phyloP scores from a whole-genome alignment of 306 rosid species.

The Trifolium pratense region DNA sequence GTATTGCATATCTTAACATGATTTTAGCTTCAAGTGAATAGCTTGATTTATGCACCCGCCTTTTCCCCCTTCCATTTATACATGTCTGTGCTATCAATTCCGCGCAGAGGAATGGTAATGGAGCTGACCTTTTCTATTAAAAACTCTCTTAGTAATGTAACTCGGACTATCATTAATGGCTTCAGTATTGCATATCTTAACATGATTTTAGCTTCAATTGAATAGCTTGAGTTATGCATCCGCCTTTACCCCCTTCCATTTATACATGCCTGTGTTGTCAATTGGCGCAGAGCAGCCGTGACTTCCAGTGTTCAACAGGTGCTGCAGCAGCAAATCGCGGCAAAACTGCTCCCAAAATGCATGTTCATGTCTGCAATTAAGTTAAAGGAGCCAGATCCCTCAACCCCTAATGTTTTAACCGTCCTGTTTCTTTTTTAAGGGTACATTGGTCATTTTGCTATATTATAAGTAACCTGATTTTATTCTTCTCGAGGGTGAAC shows the following conservation, averaged over 20 bases:
- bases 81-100: neutral
- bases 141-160: neutral
- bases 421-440: no score
- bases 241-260: neutral
- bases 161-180: slow-evolving; percentile 6
- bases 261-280: neutral
- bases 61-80: neutral
- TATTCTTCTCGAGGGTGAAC: no score
- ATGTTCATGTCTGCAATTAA: no score
- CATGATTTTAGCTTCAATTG: neutral
- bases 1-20: neutral
- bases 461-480: no score
- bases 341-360: neutral
- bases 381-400: no score
- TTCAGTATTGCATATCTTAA: neutral
- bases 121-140: neutral
- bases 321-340: neutral
- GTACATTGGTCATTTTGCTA: no score
- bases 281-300: neutral
- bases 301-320: no score
- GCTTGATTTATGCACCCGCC: neutral
- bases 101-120: no score
- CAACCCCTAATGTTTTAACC: no score
- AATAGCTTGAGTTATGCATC: neutral
- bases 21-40: neutral